Evolutionary conservation across 208 protist species (phyloP).

Genomic region (Leishmania tropica): DNA sequence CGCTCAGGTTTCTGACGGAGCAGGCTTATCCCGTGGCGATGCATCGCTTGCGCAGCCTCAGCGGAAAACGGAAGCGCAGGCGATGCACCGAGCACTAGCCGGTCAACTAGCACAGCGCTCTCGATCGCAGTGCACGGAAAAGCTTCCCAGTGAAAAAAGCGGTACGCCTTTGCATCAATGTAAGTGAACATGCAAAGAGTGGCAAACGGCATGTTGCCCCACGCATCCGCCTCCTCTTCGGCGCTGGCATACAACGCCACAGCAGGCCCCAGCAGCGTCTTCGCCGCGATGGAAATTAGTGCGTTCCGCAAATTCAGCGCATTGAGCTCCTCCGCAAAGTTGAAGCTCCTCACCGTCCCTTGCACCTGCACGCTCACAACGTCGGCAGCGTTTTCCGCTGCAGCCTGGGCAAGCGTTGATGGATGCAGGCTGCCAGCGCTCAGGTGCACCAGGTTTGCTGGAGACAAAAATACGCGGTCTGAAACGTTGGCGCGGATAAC

Average conservation of each 20-base stretch:
- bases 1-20: conserved; percentile 35
- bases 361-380: conserved; percentile 28
- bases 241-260: conserved; percentile 4
- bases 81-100: conserved; percentile 16
- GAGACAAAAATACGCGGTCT: conserved; percentile 12
- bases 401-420: neutral
- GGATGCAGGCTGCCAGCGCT: conserved; percentile 30
- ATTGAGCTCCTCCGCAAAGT: conserved; percentile 24
- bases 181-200: conserved; percentile 90
- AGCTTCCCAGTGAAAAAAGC: conserved; percentile 94
- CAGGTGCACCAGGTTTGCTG: conserved; percentile 44
- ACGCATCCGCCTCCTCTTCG: conserved; percentile 33
- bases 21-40: conserved; percentile 26
- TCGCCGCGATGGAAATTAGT: conserved; percentile 25
- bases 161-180: conserved; percentile 95
- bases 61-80: conserved; percentile 18
- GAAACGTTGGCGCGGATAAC: conserved; percentile 39
- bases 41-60: conserved; percentile 22
- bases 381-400: neutral
- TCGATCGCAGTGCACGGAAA: conserved; percentile 86
- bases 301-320: conserved; percentile 16
- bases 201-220: conserved; percentile 43
- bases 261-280: conserved; percentile 11
- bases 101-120: conserved; percentile 29
- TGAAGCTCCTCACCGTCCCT: conserved; percentile 34